phyloP scores from a whole-genome alignment of 306 rosid species.

The Parietaria judaica region DNA sequence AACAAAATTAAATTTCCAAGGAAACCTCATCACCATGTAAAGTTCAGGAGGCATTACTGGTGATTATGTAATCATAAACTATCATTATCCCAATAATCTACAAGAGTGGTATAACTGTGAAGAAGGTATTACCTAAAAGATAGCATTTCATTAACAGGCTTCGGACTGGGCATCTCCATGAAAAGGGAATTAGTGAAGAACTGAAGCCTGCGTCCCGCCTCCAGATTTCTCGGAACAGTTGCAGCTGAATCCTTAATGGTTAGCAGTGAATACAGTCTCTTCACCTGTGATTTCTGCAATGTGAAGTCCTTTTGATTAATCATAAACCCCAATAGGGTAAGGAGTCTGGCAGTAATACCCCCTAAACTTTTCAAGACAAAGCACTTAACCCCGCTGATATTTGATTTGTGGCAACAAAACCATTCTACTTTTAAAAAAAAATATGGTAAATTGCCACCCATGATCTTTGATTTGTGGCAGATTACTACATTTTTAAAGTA shows the following conservation, averaged over 20 bases:
- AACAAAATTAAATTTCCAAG: not conserved
- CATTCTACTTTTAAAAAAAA: not conserved
- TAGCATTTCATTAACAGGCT: slow-evolving; percentile 72
- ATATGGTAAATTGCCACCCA: not conserved
- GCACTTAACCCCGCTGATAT: too few relatives aligned
- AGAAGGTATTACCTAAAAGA: slow-evolving; percentile 58
- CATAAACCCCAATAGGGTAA: not conserved
- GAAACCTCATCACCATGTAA: too few relatives aligned
- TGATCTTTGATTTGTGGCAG: too few relatives aligned
- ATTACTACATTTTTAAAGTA: too few relatives aligned
- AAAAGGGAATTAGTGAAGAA: slow-evolving; percentile 92
- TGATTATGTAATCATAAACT: too few relatives aligned
- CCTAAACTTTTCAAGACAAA: too few relatives aligned
- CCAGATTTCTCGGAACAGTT: slow-evolving; percentile 82
- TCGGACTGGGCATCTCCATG: slow-evolving; percentile 75
- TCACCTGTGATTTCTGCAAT: slow-evolving; percentile 60
- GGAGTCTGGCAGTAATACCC: too few relatives aligned
- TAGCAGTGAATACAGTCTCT: slow-evolving; percentile 70
- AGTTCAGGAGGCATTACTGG: too few relatives aligned
- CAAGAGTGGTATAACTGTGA: not conserved
- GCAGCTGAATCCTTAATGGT: slow-evolving; percentile 91
- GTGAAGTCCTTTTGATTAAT: slow-evolving; percentile 8
- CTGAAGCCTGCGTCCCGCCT: slow-evolving; percentile 75
- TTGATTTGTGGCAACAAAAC: too few relatives aligned
- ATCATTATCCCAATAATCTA: not conserved